Conservation (phyloP, 768 basidiomycete genomes). For the Mycena crocata region DNA sequence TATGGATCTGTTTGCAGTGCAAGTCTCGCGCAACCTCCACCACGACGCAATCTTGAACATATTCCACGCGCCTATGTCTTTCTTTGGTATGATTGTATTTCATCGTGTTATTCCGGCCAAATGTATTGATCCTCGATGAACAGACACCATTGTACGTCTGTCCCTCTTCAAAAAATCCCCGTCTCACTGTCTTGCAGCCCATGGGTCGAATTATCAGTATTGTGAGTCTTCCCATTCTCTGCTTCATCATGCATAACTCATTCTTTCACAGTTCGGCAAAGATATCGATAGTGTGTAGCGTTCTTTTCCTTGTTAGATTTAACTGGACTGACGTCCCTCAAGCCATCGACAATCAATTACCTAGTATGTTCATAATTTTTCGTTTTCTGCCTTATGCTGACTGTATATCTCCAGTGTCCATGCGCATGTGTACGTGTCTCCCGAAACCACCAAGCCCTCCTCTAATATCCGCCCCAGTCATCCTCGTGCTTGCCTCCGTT, state of each 20-base stretch:
- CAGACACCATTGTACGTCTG: slow-evolving; percentile 26
- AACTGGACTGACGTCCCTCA: neutral
- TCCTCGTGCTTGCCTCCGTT: slow-evolving; percentile 61
- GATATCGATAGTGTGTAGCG: slow-evolving; percentile 68
- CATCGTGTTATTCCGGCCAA: slow-evolving; percentile 43
- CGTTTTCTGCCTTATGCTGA: neutral
- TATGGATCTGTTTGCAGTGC: slow-evolving; percentile 67
- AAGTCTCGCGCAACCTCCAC: slow-evolving; percentile 73
- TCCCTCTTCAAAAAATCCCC: neutral
- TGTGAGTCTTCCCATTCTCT: neutral
- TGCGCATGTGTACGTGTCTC: slow-evolving; percentile 62
- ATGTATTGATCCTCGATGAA: slow-evolving; percentile 35
- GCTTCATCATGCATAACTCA: neutral
- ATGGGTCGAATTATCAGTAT: slow-evolving; percentile 70
- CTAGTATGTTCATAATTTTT: slow-evolving; percentile 50
- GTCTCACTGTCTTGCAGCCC: slow-evolving; percentile 49
- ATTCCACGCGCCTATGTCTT: slow-evolving; percentile 79
- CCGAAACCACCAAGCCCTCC: neutral
- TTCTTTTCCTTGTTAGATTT: neutral
- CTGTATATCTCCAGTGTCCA: slow-evolving; percentile 54
- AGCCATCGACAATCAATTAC: slow-evolving; percentile 71
- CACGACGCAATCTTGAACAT: slow-evolving; percentile 63
- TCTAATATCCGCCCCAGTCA: slow-evolving; percentile 48
- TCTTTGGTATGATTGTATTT: slow-evolving; percentile 67
- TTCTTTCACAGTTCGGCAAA: slow-evolving; percentile 59